These are phyloP conservation scores for Chamaecyparis obtusa DNA, from an alignment of 75 land plant species.

Conservation along the genomic window DNA sequence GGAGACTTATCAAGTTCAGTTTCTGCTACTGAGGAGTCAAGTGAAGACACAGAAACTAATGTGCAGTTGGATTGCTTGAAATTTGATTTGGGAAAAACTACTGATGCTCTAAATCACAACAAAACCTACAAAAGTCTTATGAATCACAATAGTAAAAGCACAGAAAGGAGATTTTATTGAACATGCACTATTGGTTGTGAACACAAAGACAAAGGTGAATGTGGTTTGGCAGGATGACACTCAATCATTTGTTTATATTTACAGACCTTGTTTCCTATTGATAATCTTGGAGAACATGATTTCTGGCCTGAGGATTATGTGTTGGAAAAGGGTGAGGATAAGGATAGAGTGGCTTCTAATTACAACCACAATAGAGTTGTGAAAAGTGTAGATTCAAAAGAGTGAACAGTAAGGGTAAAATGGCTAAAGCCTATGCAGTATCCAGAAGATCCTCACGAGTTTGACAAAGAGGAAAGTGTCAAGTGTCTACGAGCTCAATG, in stretches of 20 bases:
- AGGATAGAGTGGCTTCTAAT: conserved; percentile 30
- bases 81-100: neutral
- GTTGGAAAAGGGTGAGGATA: conserved; percentile 52
- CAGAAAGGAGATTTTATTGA: conserved; percentile 27
- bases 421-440: conserved; percentile 37
- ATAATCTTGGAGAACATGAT: conserved; percentile 67
- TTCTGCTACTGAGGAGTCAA: neutral
- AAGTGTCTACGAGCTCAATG: conserved; percentile 90
- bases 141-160: conserved; percentile 16
- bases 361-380: conserved; percentile 63
- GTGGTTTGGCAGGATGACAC: conserved; percentile 93
- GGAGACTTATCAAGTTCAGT: neutral
- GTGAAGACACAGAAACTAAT: neutral
- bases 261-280: conserved; percentile 50
- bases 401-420: conserved; percentile 74
- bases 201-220: conserved; percentile 65
- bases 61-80: neutral
- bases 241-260: conserved; percentile 42
- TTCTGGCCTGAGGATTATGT: conserved; percentile 92
- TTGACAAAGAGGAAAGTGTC: conserved; percentile 55
- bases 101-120: neutral
- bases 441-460: conserved; percentile 24
- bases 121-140: neutral
- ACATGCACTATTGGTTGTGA: conserved; percentile 44
- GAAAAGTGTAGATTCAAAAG: conserved; percentile 69